phyloP scores from a whole-genome alignment of 208 protist genomes.

The Crithidia expoeki region DNA sequence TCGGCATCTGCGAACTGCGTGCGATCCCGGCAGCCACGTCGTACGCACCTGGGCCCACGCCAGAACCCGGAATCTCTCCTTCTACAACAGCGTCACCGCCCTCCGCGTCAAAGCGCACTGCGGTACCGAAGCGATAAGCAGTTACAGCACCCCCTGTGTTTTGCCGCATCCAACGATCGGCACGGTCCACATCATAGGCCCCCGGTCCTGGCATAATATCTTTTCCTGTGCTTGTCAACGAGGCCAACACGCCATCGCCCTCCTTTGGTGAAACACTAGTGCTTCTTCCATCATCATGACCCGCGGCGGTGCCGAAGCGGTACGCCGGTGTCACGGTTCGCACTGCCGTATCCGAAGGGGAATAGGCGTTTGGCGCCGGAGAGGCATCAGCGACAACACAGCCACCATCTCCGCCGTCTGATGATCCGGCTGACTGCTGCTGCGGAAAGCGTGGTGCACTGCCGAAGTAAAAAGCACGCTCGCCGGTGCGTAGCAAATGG shows the following conservation, averaged over 20 bases:
- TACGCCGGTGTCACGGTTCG: slow-evolving; percentile 8
- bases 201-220: slow-evolving; percentile 48
- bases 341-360: slow-evolving; percentile 10
- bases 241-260: not conserved
- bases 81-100: not conserved
- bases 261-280: not conserved
- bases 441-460: slow-evolving; percentile 17
- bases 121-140: slow-evolving; percentile 10
- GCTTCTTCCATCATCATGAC: not conserved
- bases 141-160: not conserved
- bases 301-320: slow-evolving; percentile 28
- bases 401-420: not conserved
- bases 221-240: not conserved
- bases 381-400: not conserved
- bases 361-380: slow-evolving; percentile 31
- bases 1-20: slow-evolving; percentile 19
- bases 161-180: slow-evolving; percentile 4
- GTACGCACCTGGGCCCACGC: slow-evolving; percentile 64
- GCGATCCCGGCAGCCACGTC: slow-evolving; percentile 16
- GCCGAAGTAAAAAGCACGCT: slow-evolving; percentile 13
- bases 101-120: not conserved
- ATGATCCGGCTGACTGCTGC: not conserved
- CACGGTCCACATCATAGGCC: slow-evolving; percentile 41
- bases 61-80: not conserved
- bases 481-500: not conserved